Evolutionary conservation across 139 green algal species (phyloP).

Genomic region (Monoraphidium neglectum): DNA sequence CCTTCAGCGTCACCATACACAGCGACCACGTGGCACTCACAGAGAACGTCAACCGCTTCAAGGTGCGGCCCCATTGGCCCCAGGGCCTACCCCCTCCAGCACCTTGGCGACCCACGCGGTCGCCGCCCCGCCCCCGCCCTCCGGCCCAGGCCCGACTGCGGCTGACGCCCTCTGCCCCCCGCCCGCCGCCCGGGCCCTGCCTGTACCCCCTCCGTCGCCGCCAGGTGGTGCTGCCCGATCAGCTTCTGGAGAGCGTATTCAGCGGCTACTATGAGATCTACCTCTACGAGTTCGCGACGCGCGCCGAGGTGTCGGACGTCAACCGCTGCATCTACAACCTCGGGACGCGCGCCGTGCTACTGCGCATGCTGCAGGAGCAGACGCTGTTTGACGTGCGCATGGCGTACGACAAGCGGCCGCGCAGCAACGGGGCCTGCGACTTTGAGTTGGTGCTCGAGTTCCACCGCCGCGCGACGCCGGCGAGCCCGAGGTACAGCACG

Average conservation of each 20-base stretch:
- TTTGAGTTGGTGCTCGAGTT: constrained; percentile 37
- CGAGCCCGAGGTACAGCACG: constrained; percentile 1
- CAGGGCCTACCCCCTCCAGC: too few relatives aligned
- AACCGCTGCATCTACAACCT: constrained; percentile 35
- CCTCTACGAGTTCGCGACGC: constrained; percentile 27
- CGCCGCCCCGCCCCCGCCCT: too few relatives aligned
- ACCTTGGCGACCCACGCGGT: too few relatives aligned
- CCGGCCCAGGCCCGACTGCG: too few relatives aligned
- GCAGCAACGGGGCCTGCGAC: background rate
- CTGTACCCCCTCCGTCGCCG: background rate
- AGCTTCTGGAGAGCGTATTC: constrained; percentile 30
- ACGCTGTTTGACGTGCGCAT: constrained; percentile 34
- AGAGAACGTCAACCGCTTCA: constrained; percentile 31
- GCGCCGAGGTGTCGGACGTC: constrained; percentile 6
- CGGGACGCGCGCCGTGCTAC: constrained; percentile 29
- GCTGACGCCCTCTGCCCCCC: too few relatives aligned
- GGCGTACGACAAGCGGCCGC: constrained; percentile 26
- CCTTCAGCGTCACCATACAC: constrained; percentile 28
- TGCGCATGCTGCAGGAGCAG: constrained; percentile 37
- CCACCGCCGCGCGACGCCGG: constrained; percentile 2
- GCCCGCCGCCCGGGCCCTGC: too few relatives aligned
- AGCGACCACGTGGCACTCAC: constrained; percentile 24
- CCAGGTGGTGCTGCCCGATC: constrained; percentile 26
- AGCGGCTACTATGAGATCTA: constrained; percentile 39
- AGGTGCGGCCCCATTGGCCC: background rate